Conservation (phyloP, 2,329 filamentous ascomycete species). For the Penicillium sumatraense region DNA sequence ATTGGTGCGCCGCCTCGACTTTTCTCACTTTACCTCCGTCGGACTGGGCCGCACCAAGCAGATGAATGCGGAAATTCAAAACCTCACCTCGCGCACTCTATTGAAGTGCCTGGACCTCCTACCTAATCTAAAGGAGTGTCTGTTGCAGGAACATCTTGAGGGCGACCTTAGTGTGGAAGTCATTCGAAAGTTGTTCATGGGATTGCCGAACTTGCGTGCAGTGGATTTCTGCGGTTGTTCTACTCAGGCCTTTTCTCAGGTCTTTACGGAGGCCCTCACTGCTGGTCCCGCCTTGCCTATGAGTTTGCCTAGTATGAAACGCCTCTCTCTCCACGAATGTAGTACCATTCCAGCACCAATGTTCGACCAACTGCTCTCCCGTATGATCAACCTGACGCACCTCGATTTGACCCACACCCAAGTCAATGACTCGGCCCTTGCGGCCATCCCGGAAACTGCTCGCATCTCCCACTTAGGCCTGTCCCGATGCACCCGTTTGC, state of each 20-base stretch:
- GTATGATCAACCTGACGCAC: conserved; percentile 71
- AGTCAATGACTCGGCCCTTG: conserved; percentile 72
- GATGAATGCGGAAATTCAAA: conserved; percentile 74
- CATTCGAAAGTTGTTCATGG: conserved; percentile 71
- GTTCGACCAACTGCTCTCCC: conserved; percentile 73
- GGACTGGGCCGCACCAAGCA: conserved; percentile 75
- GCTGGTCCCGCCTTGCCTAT: conserved; percentile 53
- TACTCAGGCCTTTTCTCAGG: conserved; percentile 67
- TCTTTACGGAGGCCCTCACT: conserved; percentile 63
- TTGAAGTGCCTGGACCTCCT: conserved; percentile 72
- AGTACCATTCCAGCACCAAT: conserved; percentile 68
- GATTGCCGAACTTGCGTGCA: conserved; percentile 66
- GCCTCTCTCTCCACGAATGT: conserved; percentile 79
- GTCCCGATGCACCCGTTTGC: conserved; percentile 73
- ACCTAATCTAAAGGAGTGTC: conserved; percentile 75
- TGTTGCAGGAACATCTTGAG: conserved; percentile 80
- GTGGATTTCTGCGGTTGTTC: conserved; percentile 80
- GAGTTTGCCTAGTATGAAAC: conserved; percentile 62
- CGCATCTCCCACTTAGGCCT: conserved; percentile 77
- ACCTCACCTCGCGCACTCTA: conserved; percentile 75
- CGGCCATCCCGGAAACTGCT: conserved; percentile 72
- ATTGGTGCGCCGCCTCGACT: conserved; percentile 78
- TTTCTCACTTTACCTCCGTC: conserved; percentile 83
- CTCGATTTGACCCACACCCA: conserved; percentile 79
- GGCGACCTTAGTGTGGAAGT: conserved; percentile 73